Conservation (phyloP, 225 moss, liverwort and hornwort genomes). For the Polytrichum formosum region DNA sequence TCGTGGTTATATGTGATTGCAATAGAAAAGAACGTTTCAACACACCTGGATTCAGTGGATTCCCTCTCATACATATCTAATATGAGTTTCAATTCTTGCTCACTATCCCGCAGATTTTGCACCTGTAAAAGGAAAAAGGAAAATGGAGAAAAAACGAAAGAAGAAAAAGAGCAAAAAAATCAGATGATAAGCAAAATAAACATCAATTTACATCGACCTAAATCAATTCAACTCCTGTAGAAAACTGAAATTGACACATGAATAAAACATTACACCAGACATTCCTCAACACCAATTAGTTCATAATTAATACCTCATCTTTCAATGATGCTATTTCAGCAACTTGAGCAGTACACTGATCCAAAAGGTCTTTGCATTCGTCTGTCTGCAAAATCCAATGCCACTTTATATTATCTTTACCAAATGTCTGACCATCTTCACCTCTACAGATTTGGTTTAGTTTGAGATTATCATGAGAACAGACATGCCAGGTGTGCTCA, state of each 20-base stretch:
- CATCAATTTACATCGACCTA: no score
- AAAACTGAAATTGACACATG: background rate
- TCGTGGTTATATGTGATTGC: background rate
- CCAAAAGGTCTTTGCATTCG: conserved; percentile 65
- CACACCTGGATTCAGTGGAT: conserved; percentile 67
- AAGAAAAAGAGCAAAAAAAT: no score
- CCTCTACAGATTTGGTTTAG: background rate
- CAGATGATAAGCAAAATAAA: no score
- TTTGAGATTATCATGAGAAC: background rate
- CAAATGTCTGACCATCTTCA: background rate
- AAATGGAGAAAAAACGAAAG: background rate
- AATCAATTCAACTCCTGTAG: background rate
- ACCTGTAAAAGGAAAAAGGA: conserved; percentile 26
- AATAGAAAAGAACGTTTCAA: background rate
- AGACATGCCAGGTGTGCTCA: background rate
- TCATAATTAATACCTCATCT: conserved; percentile 56
- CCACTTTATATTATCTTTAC: background rate
- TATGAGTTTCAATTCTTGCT: conserved; percentile 64
- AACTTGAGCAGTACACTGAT: conserved; percentile 62
- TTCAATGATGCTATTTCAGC: conserved; percentile 62
- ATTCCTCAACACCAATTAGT: background rate
- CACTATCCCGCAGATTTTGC: conserved; percentile 50
- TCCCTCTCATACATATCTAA: conserved; percentile 70
- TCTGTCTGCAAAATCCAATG: conserved; percentile 44
- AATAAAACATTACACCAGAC: background rate